phyloP scores from a whole-genome alignment of 1,139 yeast genomes.

The Candida dubliniensis region DNA sequence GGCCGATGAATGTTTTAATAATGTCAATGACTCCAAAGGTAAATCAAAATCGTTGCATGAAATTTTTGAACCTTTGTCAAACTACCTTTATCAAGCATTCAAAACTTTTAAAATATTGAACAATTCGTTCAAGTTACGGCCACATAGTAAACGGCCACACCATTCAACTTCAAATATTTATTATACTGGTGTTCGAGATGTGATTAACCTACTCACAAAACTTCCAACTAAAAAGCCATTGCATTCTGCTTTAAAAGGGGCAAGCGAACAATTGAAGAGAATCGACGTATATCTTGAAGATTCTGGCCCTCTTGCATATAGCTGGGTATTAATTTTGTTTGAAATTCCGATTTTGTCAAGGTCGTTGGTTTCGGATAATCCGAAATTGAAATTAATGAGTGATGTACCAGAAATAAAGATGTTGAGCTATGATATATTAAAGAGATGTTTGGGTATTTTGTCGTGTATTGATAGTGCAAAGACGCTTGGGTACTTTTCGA shows the following conservation, averaged over 20 bases:
- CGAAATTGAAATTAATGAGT: slow-evolving; percentile 26
- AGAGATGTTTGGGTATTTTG: slow-evolving; percentile 64
- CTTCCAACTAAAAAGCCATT: slow-evolving; percentile 64
- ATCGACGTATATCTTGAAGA: slow-evolving; percentile 34
- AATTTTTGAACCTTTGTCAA: slow-evolving; percentile 52
- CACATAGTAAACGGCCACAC: slow-evolving; percentile 23
- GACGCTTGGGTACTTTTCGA: slow-evolving; percentile 46
- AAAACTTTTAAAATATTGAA: slow-evolving; percentile 43
- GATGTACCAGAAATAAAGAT: slow-evolving; percentile 54
- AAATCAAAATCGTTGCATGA: slow-evolving; percentile 26
- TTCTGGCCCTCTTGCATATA: slow-evolving; percentile 38
- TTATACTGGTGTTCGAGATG: slow-evolving; percentile 39
- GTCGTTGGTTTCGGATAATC: slow-evolving; percentile 38
- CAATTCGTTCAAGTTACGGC: slow-evolving; percentile 45
- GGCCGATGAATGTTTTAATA: slow-evolving; percentile 30
- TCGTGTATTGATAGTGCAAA: slow-evolving; percentile 47
- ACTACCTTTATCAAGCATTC: slow-evolving; percentile 43
- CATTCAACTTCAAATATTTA: slow-evolving; percentile 49
- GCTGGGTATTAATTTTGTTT: slow-evolving; percentile 60
- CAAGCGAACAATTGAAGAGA: slow-evolving; percentile 48
- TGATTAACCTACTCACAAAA: slow-evolving; percentile 42
- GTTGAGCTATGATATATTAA: slow-evolving; percentile 62
- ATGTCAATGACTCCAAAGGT: slow-evolving; percentile 14
- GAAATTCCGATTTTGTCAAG: slow-evolving; percentile 60
- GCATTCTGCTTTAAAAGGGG: slow-evolving; percentile 50